Evolutionary conservation across 1,284 basidiomycete genomes (phyloP).

Genomic region (Takashimella tepidaria): DNA sequence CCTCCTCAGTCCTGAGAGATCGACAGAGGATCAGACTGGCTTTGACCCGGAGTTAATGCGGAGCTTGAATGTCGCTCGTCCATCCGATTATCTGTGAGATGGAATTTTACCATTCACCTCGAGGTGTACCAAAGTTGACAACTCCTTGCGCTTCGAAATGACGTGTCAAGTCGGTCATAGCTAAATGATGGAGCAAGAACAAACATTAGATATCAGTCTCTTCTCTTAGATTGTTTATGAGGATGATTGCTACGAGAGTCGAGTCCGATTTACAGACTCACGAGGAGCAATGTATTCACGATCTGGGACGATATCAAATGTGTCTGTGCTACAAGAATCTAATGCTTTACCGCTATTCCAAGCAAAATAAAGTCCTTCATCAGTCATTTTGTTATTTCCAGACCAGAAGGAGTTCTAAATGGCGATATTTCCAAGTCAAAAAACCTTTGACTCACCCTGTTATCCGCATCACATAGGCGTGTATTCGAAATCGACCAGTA

Average conservation of each 20-base stretch:
- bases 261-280: constrained; percentile 49
- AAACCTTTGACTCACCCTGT: constrained; percentile 67
- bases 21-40: no score
- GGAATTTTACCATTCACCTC: not conserved
- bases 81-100: no score
- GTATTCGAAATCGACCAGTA: constrained; percentile 68
- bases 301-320: constrained; percentile 70
- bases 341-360: constrained; percentile 47
- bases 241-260: no score
- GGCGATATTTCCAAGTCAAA: constrained; percentile 1
- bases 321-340: constrained; percentile 59
- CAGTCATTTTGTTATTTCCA: no score
- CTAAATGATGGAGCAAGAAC: constrained; percentile 14
- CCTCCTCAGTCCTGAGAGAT: no score
- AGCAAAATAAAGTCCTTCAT: no score
- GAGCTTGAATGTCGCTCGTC: not conserved
- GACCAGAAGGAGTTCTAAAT: constrained; percentile 5
- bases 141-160: constrained; percentile 38
- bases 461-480: constrained; percentile 67
- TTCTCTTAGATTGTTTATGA: no score
- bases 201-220: not conserved
- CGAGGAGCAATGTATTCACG: constrained; percentile 70
- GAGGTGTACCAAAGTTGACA: not conserved
- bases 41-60: not conserved
- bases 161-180: constrained; percentile 32